Evolutionary conservation across 331 rosid species (phyloP), one percentile per base, ranked within the genome.

Genomic region (Ulmus americana): DNA sequence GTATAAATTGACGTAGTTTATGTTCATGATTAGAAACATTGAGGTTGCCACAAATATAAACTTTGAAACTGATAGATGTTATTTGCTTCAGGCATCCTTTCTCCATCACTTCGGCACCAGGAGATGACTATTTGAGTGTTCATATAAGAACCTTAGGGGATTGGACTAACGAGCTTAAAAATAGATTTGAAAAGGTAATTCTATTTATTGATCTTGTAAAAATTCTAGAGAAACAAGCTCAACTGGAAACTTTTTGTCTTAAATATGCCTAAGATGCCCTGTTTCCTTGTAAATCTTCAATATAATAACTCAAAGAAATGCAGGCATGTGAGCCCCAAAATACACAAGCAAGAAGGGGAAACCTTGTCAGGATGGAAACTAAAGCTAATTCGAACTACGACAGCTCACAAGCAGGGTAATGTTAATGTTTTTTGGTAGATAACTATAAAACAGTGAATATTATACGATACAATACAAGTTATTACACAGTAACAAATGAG

Each of bases 101-200:
- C 80, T 84, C 95, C 57, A 91, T 88, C 73, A 91, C 97, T 64
- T 91, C 97, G 57, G 97, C 97, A 46, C 97, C 96, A 0, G 89
- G 88, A 59, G 96, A 91, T 69, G 90, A 86, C 59, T 88, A 86
- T 81, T 76, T 91, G 77, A 91, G 96, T 68, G 95, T 88, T 65
- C 97, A 88, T 70, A 80, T 91, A 39, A 55, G 85, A 74, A 71
- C 95, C 59, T 48, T 67, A 57, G 97, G 97, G 58, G 97, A 91
- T 69, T 91, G 96, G 96, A 91, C 97, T 6, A 49, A 70, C 15
- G 96, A 80, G 76, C 97, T 91, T 22, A 80, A 76, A 76, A 72
- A 77, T 8, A 78, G 15, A 77, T 91, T 91, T 64, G 64, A 67
- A 49, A 14, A 81, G 83, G 95, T 91, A 70, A 70, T 68, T 10